These are phyloP conservation scores for Ustilago sp. DNA, from an alignment of 1,284 basidiomycete species.

Conservation along the genomic window DNA sequence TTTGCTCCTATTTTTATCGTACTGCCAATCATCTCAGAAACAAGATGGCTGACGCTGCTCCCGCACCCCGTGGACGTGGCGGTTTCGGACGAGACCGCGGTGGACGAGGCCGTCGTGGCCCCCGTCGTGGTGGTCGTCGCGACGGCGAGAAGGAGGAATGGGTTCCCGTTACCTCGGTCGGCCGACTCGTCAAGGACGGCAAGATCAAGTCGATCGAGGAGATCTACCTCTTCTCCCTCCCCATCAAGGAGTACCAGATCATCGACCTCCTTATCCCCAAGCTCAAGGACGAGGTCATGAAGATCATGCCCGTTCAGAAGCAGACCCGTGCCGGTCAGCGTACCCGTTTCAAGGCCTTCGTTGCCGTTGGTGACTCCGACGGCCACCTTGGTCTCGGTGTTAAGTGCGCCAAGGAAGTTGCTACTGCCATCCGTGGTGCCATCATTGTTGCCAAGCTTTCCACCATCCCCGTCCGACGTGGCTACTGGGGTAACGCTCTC, in stretches of 20 bases:
- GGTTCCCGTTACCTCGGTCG: conserved; percentile 99
- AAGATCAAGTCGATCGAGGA: conserved; percentile 99
- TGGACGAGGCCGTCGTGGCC: conserved; percentile 84
- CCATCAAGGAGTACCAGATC: conserved; percentile 72
- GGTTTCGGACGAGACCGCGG: conserved; percentile 74
- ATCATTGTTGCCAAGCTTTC: conserved; percentile 97
- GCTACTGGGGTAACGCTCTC: conserved; percentile 87
- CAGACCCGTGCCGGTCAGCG: conserved; percentile 99
- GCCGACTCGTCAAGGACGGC: conserved; percentile 98
- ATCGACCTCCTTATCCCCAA: conserved; percentile 69
- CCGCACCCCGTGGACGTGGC: conserved; percentile 73
- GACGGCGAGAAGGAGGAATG: conserved; percentile 94
- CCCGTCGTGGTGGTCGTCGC: conserved; percentile 93
- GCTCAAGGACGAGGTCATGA: conserved; percentile 90
- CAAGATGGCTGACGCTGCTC: conserved; percentile 69
- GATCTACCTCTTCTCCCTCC: conserved; percentile 99
- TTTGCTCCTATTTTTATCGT: neutral
- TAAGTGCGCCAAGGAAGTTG: conserved; percentile 99
- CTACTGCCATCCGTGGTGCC: conserved; percentile 97
- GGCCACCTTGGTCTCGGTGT: conserved; percentile 99
- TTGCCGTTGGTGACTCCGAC: conserved; percentile 94
- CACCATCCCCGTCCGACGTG: conserved; percentile 94
- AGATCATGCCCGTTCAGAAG: conserved; percentile 99
- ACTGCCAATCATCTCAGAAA: conserved; percentile 23
- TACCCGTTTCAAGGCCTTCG: conserved; percentile 99